A percentile compares a stretch with the other conserved stretches of the same genome.
phyloP scores from a whole-genome alignment of 2,329 filamentous ascomycete genomes.

The Triangularia verruculosa region DNA sequence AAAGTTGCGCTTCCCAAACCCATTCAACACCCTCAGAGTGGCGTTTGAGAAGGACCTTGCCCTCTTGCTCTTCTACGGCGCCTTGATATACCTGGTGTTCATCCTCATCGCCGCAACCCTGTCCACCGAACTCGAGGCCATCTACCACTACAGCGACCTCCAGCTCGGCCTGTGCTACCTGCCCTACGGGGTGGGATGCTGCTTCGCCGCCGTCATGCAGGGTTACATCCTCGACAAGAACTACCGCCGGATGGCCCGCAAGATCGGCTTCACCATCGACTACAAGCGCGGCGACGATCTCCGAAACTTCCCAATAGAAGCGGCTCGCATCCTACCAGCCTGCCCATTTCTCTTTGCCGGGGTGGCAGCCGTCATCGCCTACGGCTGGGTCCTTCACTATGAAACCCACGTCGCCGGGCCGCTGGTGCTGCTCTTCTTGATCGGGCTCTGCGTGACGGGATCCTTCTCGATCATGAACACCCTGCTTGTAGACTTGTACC shows the following conservation, averaged over 20 bases:
- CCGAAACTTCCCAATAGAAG: slow-evolving; percentile 52
- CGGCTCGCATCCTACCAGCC: slow-evolving; percentile 52
- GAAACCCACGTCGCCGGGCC: slow-evolving; percentile 52
- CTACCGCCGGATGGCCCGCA: slow-evolving; percentile 64
- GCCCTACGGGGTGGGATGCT: slow-evolving; percentile 52
- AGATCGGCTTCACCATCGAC: slow-evolving; percentile 59
- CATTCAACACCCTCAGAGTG: slow-evolving; percentile 52
- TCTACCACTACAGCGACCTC: slow-evolving; percentile 51
- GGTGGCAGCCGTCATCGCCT: slow-evolving; percentile 50
- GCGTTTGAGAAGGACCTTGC: slow-evolving; percentile 57
- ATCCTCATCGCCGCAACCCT: slow-evolving; percentile 53
- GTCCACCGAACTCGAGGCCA: slow-evolving; percentile 48
- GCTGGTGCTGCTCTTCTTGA: slow-evolving; percentile 54
- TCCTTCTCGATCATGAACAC: slow-evolving; percentile 63
- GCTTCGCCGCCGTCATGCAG: slow-evolving; percentile 47
- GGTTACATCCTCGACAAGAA: slow-evolving; percentile 64
- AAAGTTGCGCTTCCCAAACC: slow-evolving; percentile 54
- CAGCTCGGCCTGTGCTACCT: slow-evolving; percentile 54
- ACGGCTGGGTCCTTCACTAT: slow-evolving; percentile 55
- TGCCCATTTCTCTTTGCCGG: slow-evolving; percentile 55
- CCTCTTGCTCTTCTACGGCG: slow-evolving; percentile 51
- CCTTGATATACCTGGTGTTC: slow-evolving; percentile 55
- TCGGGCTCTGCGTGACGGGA: slow-evolving; percentile 57
- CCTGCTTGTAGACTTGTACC: slow-evolving; percentile 62
- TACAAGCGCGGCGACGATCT: slow-evolving; percentile 55